phyloP scores from a whole-genome alignment of 352 stramenopile species.

The Pythium biforme region DNA sequence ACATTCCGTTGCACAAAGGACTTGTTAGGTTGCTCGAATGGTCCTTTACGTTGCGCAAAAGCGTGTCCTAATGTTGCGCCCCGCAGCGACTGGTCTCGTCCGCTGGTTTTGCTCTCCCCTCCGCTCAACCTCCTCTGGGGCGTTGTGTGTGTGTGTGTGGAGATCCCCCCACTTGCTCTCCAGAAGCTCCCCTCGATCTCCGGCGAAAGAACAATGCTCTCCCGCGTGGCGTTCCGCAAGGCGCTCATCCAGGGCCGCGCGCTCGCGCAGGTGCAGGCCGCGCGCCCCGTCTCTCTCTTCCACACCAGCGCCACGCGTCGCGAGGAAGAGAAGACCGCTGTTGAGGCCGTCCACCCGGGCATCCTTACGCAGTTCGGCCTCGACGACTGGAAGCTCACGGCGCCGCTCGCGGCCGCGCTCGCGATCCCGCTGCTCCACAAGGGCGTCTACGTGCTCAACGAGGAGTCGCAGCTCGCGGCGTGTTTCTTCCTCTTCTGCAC shows the following conservation, averaged over 20 bases:
- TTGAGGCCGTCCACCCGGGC: constrained; percentile 34
- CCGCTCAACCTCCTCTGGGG: neutral
- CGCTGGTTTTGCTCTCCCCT: constrained; percentile 17
- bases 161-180: constrained; percentile 2
- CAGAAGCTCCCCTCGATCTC: neutral
- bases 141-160: neutral
- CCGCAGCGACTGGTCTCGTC: constrained; percentile 24
- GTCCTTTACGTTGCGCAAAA: neutral
- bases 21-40: neutral
- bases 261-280: constrained; percentile 43
- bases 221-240: constrained; percentile 70
- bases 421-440: constrained; percentile 79
- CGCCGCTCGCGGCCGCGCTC: constrained; percentile 65
- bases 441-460: constrained; percentile 86
- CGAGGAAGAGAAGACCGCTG: constrained; percentile 42
- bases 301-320: constrained; percentile 58
- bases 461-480: constrained; percentile 80
- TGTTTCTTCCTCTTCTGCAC: constrained; percentile 87
- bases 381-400: constrained; percentile 85
- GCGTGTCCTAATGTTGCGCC: constrained; percentile 20
- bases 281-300: constrained; percentile 38
- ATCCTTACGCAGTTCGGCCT: constrained; percentile 66
- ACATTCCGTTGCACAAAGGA: neutral
- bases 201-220: constrained; percentile 48
- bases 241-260: constrained; percentile 42